Percentiles rank a stretch among this genome's conserved stretches.
phyloP scores from a whole-genome alignment of 2,329 filamentous ascomycete species.

The Hypoxylon sp. region DNA sequence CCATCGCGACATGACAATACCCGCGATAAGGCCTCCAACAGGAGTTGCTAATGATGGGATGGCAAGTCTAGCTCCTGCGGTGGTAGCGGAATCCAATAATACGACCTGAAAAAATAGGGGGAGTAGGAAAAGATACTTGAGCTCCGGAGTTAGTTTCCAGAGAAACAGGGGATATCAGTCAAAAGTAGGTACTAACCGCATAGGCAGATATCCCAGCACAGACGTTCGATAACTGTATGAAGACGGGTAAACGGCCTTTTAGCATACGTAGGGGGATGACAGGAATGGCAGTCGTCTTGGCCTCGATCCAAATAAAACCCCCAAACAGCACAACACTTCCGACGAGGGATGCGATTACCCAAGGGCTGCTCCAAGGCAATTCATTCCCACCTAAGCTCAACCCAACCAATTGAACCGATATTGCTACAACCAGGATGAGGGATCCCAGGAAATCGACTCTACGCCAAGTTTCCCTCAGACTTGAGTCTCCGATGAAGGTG shows the following conservation, averaged over 20 bases:
- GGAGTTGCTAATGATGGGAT: conserved; percentile 74
- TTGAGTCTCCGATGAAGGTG: conserved; percentile 50
- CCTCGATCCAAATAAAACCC: conserved; percentile 65
- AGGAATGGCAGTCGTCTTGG: conserved; percentile 65
- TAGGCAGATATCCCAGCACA: conserved; percentile 74
- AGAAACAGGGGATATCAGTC: not conserved
- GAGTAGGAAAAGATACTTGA: conserved; percentile 75
- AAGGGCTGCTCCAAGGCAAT: conserved; percentile 65
- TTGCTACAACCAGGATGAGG: conserved; percentile 68
- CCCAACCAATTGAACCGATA: conserved; percentile 71
- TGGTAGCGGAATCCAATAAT: conserved; percentile 73
- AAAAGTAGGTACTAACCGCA: conserved; percentile 65
- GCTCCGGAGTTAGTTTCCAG: conserved; percentile 17
- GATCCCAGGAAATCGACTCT: conserved; percentile 73
- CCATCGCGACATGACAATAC: conserved; percentile 71
- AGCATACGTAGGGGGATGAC: conserved; percentile 71
- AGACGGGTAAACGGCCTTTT: conserved; percentile 67
- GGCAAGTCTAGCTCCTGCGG: conserved; percentile 74
- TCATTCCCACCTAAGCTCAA: conserved; percentile 71
- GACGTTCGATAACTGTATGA: conserved; percentile 71
- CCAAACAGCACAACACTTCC: conserved; percentile 61
- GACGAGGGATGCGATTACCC: conserved; percentile 63
- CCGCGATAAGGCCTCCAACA: conserved; percentile 69
- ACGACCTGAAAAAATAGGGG: conserved; percentile 80
- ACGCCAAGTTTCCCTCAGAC: conserved; percentile 62